Evolutionary conservation across 2,329 filamentous ascomycete genomes (phyloP).

Genomic region (Aspergillus tamarii): DNA sequence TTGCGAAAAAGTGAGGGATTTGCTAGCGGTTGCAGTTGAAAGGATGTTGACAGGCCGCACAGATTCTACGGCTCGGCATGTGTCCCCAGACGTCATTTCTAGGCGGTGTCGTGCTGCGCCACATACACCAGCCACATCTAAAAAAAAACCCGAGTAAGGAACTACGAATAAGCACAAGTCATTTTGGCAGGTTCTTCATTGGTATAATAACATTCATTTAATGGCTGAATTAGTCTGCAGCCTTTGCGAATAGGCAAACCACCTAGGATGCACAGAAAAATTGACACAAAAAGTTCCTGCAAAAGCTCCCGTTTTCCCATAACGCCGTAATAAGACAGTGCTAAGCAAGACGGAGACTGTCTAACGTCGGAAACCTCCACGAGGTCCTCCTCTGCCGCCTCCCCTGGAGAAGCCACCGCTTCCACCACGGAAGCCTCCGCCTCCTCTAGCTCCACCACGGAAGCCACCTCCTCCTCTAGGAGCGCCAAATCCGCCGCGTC

Average conservation of each 20-base stretch:
- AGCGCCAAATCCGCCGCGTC: conserved; percentile 51
- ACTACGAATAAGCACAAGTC: conserved; percentile 1
- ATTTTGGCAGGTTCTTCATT: not conserved
- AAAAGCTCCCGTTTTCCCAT: conserved; percentile 45
- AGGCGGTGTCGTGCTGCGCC: conserved; percentile 33
- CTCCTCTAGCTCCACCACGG: conserved; percentile 53
- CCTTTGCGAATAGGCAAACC: conserved; percentile 33
- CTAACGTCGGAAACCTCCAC: conserved; percentile 35
- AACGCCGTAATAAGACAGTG: conserved; percentile 49
- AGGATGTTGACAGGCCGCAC: conserved; percentile 39
- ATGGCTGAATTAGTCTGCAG: conserved; percentile 37
- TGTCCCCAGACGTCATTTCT: conserved; percentile 40
- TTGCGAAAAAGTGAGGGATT: conserved; percentile 20
- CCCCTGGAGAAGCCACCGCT: conserved; percentile 47
- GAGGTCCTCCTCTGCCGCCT: conserved; percentile 36
- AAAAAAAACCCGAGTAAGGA: not conserved
- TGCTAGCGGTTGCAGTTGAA: conserved; percentile 27
- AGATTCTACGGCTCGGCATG: conserved; percentile 29
- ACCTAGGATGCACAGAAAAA: conserved; percentile 41
- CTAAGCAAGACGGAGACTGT: conserved; percentile 29
- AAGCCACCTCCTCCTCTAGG: conserved; percentile 47
- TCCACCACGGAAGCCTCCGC: conserved; percentile 38
- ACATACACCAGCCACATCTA: conserved; percentile 31
- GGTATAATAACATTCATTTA: conserved; percentile 24
- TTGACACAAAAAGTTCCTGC: conserved; percentile 40